Conservation (phyloP, 106 monocot species). For the Acorus calamus region DNA sequence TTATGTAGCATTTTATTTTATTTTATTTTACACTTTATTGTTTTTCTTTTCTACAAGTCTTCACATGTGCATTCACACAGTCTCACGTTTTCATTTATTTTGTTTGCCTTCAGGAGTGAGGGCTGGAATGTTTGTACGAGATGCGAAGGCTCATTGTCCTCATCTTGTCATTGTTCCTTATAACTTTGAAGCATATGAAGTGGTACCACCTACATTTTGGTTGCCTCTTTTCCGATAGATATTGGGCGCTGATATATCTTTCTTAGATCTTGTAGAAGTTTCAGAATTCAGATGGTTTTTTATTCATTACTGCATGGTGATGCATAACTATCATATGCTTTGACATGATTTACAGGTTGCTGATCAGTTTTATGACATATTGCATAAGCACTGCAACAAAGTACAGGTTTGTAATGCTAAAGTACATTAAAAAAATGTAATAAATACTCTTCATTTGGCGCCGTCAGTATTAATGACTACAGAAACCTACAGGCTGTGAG, state of each 20-base stretch:
- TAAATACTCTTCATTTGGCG: background rate
- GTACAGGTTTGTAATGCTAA: constrained; percentile 25
- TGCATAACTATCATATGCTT: background rate
- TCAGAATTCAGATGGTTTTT: too few species aligned
- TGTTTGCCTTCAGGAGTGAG: constrained; percentile 43
- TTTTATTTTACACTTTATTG: background rate
- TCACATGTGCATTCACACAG: background rate
- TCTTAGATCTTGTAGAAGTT: background rate
- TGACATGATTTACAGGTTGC: constrained; percentile 60
- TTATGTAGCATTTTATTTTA: background rate
- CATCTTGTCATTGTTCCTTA: constrained; percentile 83
- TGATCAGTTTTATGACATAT: constrained; percentile 82
- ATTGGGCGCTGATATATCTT: background rate
- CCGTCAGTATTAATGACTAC: background rate
- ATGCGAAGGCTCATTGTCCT: constrained; percentile 78
- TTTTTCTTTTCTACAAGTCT: background rate
- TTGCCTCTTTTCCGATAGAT: too few species aligned
- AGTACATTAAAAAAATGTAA: too few species aligned
- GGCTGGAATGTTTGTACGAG: constrained; percentile 97
- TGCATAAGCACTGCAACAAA: constrained; percentile 82
- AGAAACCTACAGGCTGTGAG: constrained; percentile 64
- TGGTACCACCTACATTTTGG: constrained; percentile 33
- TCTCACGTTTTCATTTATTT: background rate
- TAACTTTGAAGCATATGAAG: constrained; percentile 82
- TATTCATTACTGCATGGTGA: too few species aligned